These are phyloP conservation scores for Viridothelium virens DNA, from an alignment of 495 filamentous ascomycete genomes.

Conservation along the genomic window DNA sequence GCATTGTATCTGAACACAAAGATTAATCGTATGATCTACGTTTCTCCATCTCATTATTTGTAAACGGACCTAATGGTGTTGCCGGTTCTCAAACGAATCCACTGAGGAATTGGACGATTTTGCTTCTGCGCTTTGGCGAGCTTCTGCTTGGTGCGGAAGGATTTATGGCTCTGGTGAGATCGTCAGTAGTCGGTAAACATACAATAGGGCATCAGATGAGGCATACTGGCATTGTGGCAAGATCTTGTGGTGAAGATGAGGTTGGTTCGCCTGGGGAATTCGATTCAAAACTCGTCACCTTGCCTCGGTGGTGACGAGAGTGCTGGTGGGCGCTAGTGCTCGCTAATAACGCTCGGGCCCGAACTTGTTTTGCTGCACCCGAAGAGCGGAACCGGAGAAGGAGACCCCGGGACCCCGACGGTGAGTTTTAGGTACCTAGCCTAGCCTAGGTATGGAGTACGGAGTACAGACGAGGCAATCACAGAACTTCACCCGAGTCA, in stretches of 20 bases:
- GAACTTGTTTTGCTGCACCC: neutral
- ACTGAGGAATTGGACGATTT: constrained; percentile 98
- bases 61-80: constrained; percentile 91
- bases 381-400: neutral
- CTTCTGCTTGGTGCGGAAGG: constrained; percentile 99
- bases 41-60: neutral
- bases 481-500: too few species aligned
- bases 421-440: neutral
- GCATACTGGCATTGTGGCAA: neutral
- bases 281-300: neutral
- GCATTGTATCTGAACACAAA: constrained; percentile 78
- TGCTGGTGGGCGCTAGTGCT: neutral
- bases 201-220: too few species aligned
- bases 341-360: neutral
- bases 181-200: neutral
- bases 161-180: constrained; percentile 78
- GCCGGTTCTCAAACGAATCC: constrained; percentile 94
- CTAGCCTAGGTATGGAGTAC: too few species aligned
- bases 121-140: constrained; percentile 99
- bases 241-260: neutral
- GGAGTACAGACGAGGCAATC: too few species aligned
- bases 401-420: neutral
- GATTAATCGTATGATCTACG: neutral
- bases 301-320: neutral
- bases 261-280: neutral